A percentile compares a stretch with the other conserved stretches of the same genome.
These are phyloP conservation scores for Kwoniella mangroviensis DNA, from an alignment of 768 basidiomycete genomes.

Conservation along the genomic window DNA sequence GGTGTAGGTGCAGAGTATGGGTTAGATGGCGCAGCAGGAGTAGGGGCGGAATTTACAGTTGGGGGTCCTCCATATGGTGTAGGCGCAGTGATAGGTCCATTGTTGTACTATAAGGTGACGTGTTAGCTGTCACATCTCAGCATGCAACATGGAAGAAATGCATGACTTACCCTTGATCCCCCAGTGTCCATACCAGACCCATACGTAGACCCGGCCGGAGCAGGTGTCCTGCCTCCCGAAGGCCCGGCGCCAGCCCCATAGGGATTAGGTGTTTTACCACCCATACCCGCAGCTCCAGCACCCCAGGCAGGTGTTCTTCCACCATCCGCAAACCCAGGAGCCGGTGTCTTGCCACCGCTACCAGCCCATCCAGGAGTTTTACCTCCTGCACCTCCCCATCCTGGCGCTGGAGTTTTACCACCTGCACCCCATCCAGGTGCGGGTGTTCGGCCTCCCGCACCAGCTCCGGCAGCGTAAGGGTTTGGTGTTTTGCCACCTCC, in stretches of 20 bases:
- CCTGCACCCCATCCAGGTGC: conserved; percentile 38
- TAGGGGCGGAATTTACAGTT: conserved; percentile 48
- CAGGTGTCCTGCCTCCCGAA: conserved; percentile 39
- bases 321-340: conserved; percentile 52
- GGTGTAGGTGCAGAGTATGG: conserved; percentile 57
- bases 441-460: conserved; percentile 38
- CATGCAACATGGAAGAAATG: not conserved
- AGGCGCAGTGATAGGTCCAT: conserved; percentile 33
- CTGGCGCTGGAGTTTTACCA: conserved; percentile 49
- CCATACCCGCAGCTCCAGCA: conserved; percentile 17
- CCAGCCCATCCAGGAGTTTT: conserved; percentile 39
- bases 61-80: conserved; percentile 32
- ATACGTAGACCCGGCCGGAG: conserved; percentile 32
- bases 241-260: conserved; percentile 25
- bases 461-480: conserved; percentile 59
- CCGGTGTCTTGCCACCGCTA: conserved; percentile 63
- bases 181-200: conserved; percentile 19
- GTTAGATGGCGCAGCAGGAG: conserved; percentile 60
- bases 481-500: conserved; percentile 63
- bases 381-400: conserved; percentile 41
- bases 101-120: conserved; percentile 12
- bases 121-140: too few relatives aligned
- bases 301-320: conserved; percentile 36
- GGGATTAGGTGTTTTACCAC: conserved; percentile 34
- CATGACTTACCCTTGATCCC: conserved; percentile 37